Evolutionary conservation across 805 yeast genomes (phyloP), one percentile per base, ranked within the genome.

Genomic region (Saccharomyces paradoxus): DNA sequence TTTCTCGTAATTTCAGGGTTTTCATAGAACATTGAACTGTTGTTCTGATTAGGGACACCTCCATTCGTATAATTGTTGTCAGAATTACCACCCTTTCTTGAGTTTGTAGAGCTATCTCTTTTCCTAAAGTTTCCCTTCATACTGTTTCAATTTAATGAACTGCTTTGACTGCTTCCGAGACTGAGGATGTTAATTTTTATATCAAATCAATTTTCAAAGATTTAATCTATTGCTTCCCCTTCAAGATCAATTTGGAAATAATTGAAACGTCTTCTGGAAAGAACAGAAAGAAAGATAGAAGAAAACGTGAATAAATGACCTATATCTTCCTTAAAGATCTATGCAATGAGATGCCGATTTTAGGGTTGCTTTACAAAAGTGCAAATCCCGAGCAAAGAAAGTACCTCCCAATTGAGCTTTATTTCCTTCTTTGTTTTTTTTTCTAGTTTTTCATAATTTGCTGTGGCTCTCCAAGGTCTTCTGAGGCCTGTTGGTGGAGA

Each of bases 1-100:
- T 54, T 69, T 67, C 53, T 64, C 5, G 66, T 58, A 14, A 61
- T 62, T 17, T 69, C 70, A 22, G 63, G 60, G 47, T 60, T 59
- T 48, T 66, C 71, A 50, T 54, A 53, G 49, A 68, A 69, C 12
- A 59, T 57, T 13, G 21, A 30, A 12, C 53, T 44, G 24, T 46
- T 51, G 17, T 21, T 12, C 17, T 51, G 56, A 27, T 44, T 41
- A 2, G 46, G 28, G 27, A 31, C 21, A 12, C 30, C 28, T 22
- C 30, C 30, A 27, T 26, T 27, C 10, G 30, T 21, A 29, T 28
- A 46, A 10, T 22, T 27, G 30, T 10, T 46, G 30, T 46, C 30
- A 28, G 10, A 12, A 28, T 46, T 27, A 27, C 30, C 30, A n/a
- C 21, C 32, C 49, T 28, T 46, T 46, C 30, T 46, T 8, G 44